A percentile compares a stretch with the other conserved stretches of the same genome.
These are phyloP conservation scores for Phytophthora macrochlamydospora DNA, from an alignment of 352 stramenopile species.

Conservation along the genomic window DNA sequence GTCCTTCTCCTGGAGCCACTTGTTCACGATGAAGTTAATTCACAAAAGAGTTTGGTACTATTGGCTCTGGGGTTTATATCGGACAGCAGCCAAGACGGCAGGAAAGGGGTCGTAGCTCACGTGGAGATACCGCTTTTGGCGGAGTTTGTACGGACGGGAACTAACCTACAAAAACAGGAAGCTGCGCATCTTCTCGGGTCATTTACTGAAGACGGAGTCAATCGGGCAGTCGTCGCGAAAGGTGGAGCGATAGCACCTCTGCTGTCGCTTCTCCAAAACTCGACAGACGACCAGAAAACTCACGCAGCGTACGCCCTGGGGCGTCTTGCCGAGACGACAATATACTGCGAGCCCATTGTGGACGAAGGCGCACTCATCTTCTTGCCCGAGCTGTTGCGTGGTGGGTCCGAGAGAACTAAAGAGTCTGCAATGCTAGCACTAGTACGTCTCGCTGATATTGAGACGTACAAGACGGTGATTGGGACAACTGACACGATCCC, in stretches of 20 bases:
- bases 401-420: background rate
- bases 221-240: background rate
- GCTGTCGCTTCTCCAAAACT: background rate
- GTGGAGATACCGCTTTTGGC: background rate
- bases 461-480: background rate
- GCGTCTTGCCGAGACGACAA: background rate
- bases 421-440: background rate
- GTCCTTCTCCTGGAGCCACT: too few relatives aligned
- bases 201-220: background rate
- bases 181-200: background rate
- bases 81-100: background rate
- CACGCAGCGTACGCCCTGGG: conserved; percentile 4
- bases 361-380: conserved; percentile 1
- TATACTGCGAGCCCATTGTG: background rate
- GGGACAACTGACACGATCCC: too few relatives aligned
- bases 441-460: background rate
- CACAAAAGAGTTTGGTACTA: background rate
- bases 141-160: background rate
- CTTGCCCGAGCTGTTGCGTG: background rate
- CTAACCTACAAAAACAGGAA: background rate
- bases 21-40: too few relatives aligned
- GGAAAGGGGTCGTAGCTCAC: background rate
- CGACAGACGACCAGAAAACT: conserved; percentile 4
- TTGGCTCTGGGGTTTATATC: background rate
- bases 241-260: background rate